Conservation (phyloP, 805 yeast species). For the Pichia eremophila region DNA sequence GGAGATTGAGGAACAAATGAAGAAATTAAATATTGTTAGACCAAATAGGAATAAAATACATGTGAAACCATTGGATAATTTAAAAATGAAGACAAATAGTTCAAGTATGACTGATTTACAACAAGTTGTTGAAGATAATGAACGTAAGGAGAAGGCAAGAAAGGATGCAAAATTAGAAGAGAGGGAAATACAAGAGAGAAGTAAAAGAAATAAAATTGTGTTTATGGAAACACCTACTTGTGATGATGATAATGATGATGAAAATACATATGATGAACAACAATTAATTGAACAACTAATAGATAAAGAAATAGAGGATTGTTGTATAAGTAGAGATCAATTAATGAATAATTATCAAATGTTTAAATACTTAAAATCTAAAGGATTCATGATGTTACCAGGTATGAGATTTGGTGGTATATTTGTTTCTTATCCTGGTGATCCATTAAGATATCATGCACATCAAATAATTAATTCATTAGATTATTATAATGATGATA, state of each 20-base stretch:
- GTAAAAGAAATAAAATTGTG: slow-evolving; percentile 8
- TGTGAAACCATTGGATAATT: slow-evolving; percentile 5
- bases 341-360: slow-evolving; percentile 13
- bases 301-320: background rate
- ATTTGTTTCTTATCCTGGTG: slow-evolving; percentile 89
- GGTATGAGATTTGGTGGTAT: slow-evolving; percentile 90
- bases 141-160: background rate
- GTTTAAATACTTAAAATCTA: slow-evolving; percentile 14
- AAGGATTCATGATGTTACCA: slow-evolving; percentile 51
- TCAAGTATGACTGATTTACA: slow-evolving; percentile 12
- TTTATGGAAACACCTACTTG: slow-evolving; percentile 14
- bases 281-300: slow-evolving; percentile 1
- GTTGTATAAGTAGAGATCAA: slow-evolving; percentile 1
- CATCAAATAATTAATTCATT: slow-evolving; percentile 60
- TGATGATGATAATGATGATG: background rate
- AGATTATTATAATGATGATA: slow-evolving; percentile 38
- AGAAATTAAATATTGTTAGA: slow-evolving; percentile 5
- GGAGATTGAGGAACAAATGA: slow-evolving; percentile 10
- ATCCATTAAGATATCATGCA: slow-evolving; percentile 83
- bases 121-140: background rate
- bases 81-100: background rate
- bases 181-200: slow-evolving; percentile 6
- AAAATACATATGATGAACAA: background rate
- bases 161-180: slow-evolving; percentile 1
- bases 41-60: background rate